phyloP scores from a whole-genome alignment of 2,329 filamentous ascomycete genomes.

The Metarhizium sp. region DNA sequence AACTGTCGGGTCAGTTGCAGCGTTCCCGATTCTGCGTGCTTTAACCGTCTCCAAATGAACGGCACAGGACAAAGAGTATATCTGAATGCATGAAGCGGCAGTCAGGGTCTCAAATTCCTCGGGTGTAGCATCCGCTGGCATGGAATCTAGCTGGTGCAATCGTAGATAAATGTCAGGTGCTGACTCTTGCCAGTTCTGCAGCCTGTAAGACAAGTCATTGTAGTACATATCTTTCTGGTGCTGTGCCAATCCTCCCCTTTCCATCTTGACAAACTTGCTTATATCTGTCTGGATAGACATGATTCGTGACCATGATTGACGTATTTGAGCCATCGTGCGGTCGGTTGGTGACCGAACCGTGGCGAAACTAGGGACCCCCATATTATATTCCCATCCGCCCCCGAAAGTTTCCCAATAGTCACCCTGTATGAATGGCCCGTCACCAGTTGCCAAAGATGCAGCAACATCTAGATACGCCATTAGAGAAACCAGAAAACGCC shows the following conservation, averaged over 20 bases:
- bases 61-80: constrained; percentile 7
- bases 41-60: constrained; percentile 5
- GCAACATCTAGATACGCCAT: constrained; percentile 29
- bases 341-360: background rate
- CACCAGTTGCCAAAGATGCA: constrained; percentile 13
- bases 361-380: constrained; percentile 10
- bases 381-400: constrained; percentile 25
- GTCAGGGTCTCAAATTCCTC: constrained; percentile 6
- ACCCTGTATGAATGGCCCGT: constrained; percentile 24
- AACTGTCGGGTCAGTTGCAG: too few relatives aligned
- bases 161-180: constrained; percentile 7
- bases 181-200: constrained; percentile 9
- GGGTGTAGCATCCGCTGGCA: constrained; percentile 1
- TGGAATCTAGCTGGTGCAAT: background rate
- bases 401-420: constrained; percentile 28
- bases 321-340: constrained; percentile 9
- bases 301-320: constrained; percentile 10
- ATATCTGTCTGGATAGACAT: constrained; percentile 12
- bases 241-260: background rate
- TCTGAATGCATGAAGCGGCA: constrained; percentile 7
- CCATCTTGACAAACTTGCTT: constrained; percentile 8
- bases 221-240: constrained; percentile 6
- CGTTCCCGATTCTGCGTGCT: too few relatives aligned
- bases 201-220: constrained; percentile 4
- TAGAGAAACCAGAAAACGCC: constrained; percentile 26